These are phyloP conservation scores for Penicillium odoratum DNA, from an alignment of 495 filamentous ascomycete species.

Conservation along the genomic window DNA sequence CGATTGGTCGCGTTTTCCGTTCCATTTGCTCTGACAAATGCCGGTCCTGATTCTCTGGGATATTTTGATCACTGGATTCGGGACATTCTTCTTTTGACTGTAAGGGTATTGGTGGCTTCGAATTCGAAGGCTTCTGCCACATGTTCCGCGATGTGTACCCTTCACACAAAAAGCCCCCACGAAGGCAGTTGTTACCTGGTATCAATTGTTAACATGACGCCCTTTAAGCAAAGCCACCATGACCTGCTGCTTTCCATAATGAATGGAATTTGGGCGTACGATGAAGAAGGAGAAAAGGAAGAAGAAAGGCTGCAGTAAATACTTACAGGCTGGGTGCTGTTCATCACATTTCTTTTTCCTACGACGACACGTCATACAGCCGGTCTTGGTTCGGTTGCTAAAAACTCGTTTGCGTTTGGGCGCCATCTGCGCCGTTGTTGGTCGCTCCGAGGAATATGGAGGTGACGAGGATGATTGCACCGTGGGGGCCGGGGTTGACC, in stretches of 20 bases:
- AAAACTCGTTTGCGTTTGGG: conserved; percentile 86
- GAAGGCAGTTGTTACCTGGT: conserved; percentile 88
- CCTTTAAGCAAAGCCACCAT: neutral
- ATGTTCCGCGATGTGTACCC: conserved; percentile 81
- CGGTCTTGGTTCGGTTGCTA: conserved; percentile 95
- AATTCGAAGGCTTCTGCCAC: conserved; percentile 66
- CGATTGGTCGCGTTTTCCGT: conserved; percentile 44
- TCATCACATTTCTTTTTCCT: conserved; percentile 99
- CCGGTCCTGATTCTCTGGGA: conserved; percentile 52
- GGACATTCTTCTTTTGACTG: conserved; percentile 81
- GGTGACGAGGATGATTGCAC: conserved; percentile 38
- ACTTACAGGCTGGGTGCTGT: conserved; percentile 85
- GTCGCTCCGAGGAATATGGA: conserved; percentile 40
- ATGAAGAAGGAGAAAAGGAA: neutral
- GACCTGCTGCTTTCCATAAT: neutral
- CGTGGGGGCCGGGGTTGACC: conserved; percentile 33
- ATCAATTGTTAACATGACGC: neutral
- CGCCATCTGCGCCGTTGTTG: conserved; percentile 58
- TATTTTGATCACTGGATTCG: conserved; percentile 44
- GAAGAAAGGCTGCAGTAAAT: neutral
- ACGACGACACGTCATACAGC: conserved; percentile 90
- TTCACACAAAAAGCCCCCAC: conserved; percentile 88
- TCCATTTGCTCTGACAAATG: conserved; percentile 40
- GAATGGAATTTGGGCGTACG: neutral
- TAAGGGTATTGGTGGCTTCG: conserved; percentile 69